phyloP scores from a whole-genome alignment of 169 alveolate genomes.

The Sarcocystis neurona region DNA sequence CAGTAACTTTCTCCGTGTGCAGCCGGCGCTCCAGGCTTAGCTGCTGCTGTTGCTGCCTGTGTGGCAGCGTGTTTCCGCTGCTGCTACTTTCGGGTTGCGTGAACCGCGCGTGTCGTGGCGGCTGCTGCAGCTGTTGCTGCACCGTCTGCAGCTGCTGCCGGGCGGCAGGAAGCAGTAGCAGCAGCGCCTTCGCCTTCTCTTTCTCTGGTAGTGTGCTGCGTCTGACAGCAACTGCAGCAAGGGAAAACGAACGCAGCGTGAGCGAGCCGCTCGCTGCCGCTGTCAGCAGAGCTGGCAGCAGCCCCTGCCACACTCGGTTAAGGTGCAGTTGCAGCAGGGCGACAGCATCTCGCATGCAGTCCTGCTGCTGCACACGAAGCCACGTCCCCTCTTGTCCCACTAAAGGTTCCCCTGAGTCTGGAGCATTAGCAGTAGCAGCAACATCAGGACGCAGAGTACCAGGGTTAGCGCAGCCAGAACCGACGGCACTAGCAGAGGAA shows the following conservation, averaged over 20 bases:
- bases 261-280: neutral
- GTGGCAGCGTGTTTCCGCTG: neutral
- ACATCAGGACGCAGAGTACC: too few relatives aligned
- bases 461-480: too few relatives aligned
- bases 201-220: neutral
- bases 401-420: too few relatives aligned
- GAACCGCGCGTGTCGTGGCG: neutral
- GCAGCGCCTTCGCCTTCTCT: neutral
- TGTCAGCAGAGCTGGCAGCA: neutral
- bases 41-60: neutral
- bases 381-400: too few relatives aligned
- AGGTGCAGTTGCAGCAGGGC: too few relatives aligned
- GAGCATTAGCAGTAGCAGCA: too few relatives aligned
- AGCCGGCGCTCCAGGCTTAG: neutral
- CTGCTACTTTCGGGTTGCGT: neutral
- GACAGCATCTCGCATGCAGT: too few relatives aligned
- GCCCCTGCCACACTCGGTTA: neutral
- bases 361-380: too few relatives aligned
- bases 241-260: constrained; percentile 4
- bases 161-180: neutral
- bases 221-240: constrained; percentile 10
- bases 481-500: neutral
- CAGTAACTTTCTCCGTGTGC: neutral
- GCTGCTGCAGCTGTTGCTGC: neutral
- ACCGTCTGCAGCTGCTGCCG: neutral